Base-by-base conservation (phyloP, 495 filamentous ascomycete species). In the Penicillium cosmopolitanum region DNA sequence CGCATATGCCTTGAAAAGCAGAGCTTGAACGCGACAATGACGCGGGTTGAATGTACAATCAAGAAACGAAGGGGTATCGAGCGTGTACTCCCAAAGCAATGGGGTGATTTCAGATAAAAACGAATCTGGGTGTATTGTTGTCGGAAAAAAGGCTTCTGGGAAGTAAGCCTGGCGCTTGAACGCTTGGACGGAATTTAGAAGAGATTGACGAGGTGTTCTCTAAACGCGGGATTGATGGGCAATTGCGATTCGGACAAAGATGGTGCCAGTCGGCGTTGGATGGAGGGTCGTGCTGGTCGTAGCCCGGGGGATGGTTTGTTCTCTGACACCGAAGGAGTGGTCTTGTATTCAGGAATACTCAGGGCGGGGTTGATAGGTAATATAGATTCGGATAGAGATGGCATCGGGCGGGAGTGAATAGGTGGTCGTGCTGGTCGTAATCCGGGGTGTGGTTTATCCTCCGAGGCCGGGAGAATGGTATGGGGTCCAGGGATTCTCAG, bases 291-390 rank as follows among this genome's bases (percentile, higher is more conserved):
- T 44, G n/a, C 8, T 44, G 16, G 8, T 40, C 12, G 36, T 46
- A 50, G 57, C 53, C 62, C 63, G 11, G 57, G 63, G 40, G 53
- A 58, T n/a, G 18, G 46, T 12, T 48, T 48, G 2, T 48, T n/a
- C 21, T 10, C 46, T 28, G 21, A 23, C 7, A 3, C 46, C 46
- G 46, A n/a, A 11, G 21, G 19, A 13, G 28, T 48, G 46, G 46
- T 5, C 3, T 48, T n/a, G 15, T 4, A 10, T 28, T 48, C 19
- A 28, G 53, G 54, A 2, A 56, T 38, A 13, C 57, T 56, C 7
- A 66, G 23, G 13, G 70, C 68, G 18, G 75, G 75, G 50, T 77
- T 77, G 62, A 77, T 77, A 9, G 73, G 73, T 51, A 76, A 54
- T 50, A 64, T 62, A 11, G 73, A 76, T 44, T 71, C 71, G 46